Evolutionary conservation across 1,139 yeast genomes (phyloP).

Genomic region (Zygosaccharomyces pseudobailii): DNA sequence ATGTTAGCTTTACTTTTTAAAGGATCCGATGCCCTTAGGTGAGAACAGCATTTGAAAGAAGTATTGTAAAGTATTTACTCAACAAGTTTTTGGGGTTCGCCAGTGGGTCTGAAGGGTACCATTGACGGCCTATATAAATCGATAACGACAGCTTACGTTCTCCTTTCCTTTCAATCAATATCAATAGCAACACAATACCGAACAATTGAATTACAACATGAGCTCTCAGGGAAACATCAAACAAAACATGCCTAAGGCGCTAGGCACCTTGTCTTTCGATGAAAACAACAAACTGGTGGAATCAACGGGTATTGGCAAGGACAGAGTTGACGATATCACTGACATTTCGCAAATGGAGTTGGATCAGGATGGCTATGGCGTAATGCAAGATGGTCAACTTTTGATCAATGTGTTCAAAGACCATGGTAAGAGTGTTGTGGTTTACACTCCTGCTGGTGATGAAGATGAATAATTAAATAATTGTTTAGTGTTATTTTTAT

Average conservation of each 20-base stretch:
- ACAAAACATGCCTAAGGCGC: conserved; percentile 21
- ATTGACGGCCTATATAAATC: background rate
- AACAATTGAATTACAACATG: background rate
- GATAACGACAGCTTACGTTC: background rate
- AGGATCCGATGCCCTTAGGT: background rate
- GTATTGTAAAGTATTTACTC: background rate
- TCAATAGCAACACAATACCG: background rate
- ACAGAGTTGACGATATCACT: conserved; percentile 24
- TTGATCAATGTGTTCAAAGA: conserved; percentile 25
- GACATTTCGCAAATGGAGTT: conserved; percentile 22
- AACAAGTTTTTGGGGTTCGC: background rate
- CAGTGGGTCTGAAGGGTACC: background rate
- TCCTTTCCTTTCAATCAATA: too few species aligned
- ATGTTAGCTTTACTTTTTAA: background rate
- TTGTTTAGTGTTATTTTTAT: background rate
- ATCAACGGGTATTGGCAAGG: conserved; percentile 31
- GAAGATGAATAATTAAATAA: conserved; percentile 3
- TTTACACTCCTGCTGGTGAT: conserved; percentile 18
- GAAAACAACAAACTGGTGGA: conserved; percentile 30
- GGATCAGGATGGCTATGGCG: conserved; percentile 27
- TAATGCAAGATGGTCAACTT: conserved; percentile 20
- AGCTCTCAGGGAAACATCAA: conserved; percentile 1
- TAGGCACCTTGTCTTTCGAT: conserved; percentile 33
- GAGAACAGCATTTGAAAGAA: background rate
- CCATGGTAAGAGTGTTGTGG: conserved; percentile 27